Evolutionary conservation across 1,284 basidiomycete species (phyloP).

Genomic region (Heterobasidion parviporum): DNA sequence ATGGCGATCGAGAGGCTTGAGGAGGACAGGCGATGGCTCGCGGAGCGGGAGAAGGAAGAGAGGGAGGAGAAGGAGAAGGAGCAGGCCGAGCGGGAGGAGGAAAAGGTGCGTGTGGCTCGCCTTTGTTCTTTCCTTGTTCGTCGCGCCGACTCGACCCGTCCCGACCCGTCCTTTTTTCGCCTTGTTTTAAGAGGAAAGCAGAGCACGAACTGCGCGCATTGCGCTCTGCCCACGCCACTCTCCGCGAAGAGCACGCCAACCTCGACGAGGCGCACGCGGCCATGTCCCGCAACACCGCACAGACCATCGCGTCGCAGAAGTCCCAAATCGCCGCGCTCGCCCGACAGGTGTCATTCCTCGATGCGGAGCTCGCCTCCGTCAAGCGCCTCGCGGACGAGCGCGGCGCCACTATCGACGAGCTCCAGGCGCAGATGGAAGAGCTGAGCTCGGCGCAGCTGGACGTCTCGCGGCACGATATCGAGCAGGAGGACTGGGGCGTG

Average conservation of each 20-base stretch:
- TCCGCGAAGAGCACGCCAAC: slow-evolving; percentile 49
- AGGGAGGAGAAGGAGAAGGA: slow-evolving; percentile 52
- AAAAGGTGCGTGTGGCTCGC: slow-evolving; percentile 35
- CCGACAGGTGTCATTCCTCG: slow-evolving; percentile 33
- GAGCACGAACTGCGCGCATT: slow-evolving; percentile 42
- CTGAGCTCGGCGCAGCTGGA: slow-evolving; percentile 21
- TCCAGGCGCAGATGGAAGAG: slow-evolving; percentile 42
- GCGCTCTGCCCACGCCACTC: slow-evolving; percentile 32
- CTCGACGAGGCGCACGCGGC: slow-evolving; percentile 42
- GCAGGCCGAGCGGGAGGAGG: slow-evolving; percentile 33
- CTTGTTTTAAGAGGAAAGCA: slow-evolving; percentile 14
- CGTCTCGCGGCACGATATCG: slow-evolving; percentile 19
- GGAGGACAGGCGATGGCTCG: slow-evolving; percentile 54
- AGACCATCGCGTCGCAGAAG: slow-evolving; percentile 38
- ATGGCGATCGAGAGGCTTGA: slow-evolving; percentile 47
- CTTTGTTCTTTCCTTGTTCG: not conserved
- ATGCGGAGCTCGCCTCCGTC: slow-evolving; percentile 34
- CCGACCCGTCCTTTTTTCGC: too few species aligned
- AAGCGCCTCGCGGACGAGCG: slow-evolving; percentile 34
- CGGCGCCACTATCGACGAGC: slow-evolving; percentile 26
- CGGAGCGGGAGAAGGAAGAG: slow-evolving; percentile 51
- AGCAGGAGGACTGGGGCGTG: slow-evolving; percentile 45
- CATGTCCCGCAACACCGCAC: slow-evolving; percentile 35
- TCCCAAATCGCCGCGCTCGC: slow-evolving; percentile 38
- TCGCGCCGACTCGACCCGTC: not conserved